These are phyloP conservation scores for Ormosia emarginata DNA, from an alignment of 306 rosid genomes.

Conservation along the genomic window DNA sequence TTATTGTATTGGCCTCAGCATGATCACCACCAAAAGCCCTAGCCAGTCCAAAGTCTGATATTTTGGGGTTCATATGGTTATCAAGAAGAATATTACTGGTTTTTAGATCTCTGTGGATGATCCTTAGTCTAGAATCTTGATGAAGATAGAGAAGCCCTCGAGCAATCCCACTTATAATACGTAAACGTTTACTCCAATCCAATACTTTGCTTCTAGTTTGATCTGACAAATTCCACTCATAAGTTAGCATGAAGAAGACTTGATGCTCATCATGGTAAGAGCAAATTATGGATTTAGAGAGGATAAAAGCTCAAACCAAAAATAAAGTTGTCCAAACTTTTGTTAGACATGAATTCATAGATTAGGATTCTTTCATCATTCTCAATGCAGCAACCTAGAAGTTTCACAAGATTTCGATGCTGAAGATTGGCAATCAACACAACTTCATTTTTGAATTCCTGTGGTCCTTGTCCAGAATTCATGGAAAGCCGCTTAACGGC, in stretches of 20 bases:
- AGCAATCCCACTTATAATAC: conserved; percentile 48
- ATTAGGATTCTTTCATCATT: conserved; percentile 38
- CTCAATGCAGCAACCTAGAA: conserved; percentile 48
- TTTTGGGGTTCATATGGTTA: conserved; percentile 39
- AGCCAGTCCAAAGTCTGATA: conserved; percentile 55
- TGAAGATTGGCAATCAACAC: conserved; percentile 33
- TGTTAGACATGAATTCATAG: conserved; percentile 54
- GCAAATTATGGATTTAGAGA: background rate
- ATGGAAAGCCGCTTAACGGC: conserved; percentile 48
- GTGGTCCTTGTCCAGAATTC: conserved; percentile 43
- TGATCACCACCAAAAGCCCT: conserved; percentile 46
- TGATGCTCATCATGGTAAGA: background rate
- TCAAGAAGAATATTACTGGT: conserved; percentile 50
- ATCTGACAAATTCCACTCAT: conserved; percentile 19
- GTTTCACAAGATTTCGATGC: conserved; percentile 48
- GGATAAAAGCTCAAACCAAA: conserved; percentile 21
- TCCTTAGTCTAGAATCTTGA: conserved; percentile 50
- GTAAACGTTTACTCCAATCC: conserved; percentile 37
- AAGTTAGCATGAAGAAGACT: background rate
- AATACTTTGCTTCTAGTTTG: conserved; percentile 16
- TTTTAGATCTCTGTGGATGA: conserved; percentile 56
- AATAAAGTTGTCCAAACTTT: conserved; percentile 31
- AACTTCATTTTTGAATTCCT: conserved; percentile 47
- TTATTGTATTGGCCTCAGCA: conserved; percentile 38
- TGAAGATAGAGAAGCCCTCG: conserved; percentile 50